Conservation (phyloP, 345 rosid genomes). For the Aquilaria sinensis region DNA sequence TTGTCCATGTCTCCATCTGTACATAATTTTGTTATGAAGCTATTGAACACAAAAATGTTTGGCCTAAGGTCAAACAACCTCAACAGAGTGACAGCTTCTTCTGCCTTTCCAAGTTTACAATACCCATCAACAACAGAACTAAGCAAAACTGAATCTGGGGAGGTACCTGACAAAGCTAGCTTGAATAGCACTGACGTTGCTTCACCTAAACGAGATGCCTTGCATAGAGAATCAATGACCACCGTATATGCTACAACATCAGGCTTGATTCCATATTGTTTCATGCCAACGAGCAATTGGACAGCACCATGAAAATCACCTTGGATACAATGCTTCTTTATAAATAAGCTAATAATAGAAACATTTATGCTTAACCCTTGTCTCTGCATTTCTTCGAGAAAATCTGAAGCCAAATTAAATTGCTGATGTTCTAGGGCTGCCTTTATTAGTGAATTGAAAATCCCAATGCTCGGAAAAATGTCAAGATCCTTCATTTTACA, state of each 20-base stretch:
- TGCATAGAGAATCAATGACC: constrained; percentile 33
- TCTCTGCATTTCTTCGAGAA: constrained; percentile 34
- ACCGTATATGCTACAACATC: constrained; percentile 41
- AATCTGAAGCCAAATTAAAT: constrained; percentile 30
- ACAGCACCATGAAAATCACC: constrained; percentile 33
- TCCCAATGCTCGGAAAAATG: constrained; percentile 34
- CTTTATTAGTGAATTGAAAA: constrained; percentile 33
- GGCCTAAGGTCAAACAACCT: constrained; percentile 28
- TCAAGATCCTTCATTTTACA: constrained; percentile 24
- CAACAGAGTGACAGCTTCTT: constrained; percentile 35
- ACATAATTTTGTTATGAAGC: constrained; percentile 40
- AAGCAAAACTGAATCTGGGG: constrained; percentile 35
- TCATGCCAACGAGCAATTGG: constrained; percentile 36
- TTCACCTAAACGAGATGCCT: constrained; percentile 28
- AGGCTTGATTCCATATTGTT: constrained; percentile 30
- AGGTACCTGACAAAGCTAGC: constrained; percentile 29
- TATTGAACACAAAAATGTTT: constrained; percentile 42
- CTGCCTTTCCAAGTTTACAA: constrained; percentile 34
- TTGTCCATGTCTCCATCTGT: constrained; percentile 27
- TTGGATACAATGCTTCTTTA: constrained; percentile 26
- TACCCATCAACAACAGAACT: constrained; percentile 39
- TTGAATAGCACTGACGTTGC: constrained; percentile 40
- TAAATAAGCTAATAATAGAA: constrained; percentile 32
- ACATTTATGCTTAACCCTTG: constrained; percentile 30
- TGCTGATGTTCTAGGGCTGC: constrained; percentile 19